Evolutionary conservation across 2,329 filamentous ascomycete species (phyloP).

Genomic region (Alternaria panax): DNA sequence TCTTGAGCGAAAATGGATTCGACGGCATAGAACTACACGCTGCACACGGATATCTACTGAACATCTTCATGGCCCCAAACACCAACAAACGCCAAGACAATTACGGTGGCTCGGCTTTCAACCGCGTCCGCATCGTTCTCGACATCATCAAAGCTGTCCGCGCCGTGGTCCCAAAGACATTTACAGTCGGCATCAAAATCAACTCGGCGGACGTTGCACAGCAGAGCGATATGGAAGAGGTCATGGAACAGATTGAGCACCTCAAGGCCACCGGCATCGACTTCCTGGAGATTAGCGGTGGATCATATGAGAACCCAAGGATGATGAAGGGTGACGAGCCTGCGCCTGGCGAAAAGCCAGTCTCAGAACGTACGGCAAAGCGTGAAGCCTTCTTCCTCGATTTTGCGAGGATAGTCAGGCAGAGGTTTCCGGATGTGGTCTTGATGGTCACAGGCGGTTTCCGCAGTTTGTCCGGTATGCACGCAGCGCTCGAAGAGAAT

Average conservation of each 20-base stretch:
- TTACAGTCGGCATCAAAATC: conserved; percentile 59
- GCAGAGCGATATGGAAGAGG: conserved; percentile 55
- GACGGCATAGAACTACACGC: conserved; percentile 63
- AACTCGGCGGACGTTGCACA: conserved; percentile 59
- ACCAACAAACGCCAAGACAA: conserved; percentile 56
- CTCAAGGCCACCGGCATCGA: conserved; percentile 63
- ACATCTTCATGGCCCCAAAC: background rate
- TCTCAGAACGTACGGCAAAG: conserved; percentile 54
- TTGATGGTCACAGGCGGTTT: conserved; percentile 67
- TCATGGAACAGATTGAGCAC: conserved; percentile 64
- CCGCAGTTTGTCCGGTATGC: conserved; percentile 63
- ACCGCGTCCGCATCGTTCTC: conserved; percentile 56
- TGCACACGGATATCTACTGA: conserved; percentile 60
- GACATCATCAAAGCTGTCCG: conserved; percentile 56
- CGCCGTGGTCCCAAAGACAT: conserved; percentile 51
- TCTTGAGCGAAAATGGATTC: conserved; percentile 60
- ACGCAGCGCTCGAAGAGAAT: conserved; percentile 57
- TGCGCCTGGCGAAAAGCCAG: background rate
- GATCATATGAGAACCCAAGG: conserved; percentile 46
- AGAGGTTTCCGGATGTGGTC: conserved; percentile 43
- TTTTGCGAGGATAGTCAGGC: conserved; percentile 63
- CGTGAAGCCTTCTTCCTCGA: conserved; percentile 75
- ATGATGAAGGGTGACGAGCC: conserved; percentile 8
- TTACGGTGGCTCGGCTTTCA: conserved; percentile 57
- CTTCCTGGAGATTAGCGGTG: conserved; percentile 73